Evolutionary conservation across 331 rosid genomes (phyloP), one percentile per base, ranked within the genome.

Genomic region (Acacia pycnantha): DNA sequence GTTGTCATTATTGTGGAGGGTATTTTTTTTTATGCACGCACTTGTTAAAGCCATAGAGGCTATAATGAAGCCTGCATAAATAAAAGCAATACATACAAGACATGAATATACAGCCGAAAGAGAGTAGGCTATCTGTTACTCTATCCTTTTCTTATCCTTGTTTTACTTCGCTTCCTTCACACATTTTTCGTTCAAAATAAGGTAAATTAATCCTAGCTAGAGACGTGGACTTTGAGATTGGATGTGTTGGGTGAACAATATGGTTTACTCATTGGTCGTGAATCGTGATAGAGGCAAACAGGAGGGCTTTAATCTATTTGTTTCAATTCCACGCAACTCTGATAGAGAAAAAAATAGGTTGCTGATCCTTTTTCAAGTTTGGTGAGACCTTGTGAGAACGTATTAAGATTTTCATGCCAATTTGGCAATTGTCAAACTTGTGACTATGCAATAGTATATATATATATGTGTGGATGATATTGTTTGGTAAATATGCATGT

Each of bases 171-270:
- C 14, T 44, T 18, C 9, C 43, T 40, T 14, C 24, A 22, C 73
- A 14, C 43, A 13, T 27, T 35, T 82, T 82, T 80, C 46, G 31
- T 77, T 70, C 56, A 33, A 21, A 65, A 84, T n/a, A 77, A 69
- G 43, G 69, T 56, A 37, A 62, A 50, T 15, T 27, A 19, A 15
- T 76, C 41, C 19, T 6, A 13, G 6, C 41, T 5, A 19, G 73
- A 53, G 79, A 50, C 77, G 48, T 59, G 77, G 68, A 76, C 50
- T 47, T 65, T 78, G 59, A 43, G 85, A 78, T 88, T 78, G 71
- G 88, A 83, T 83, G 62, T 83, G 85, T 82, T 86, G 79, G 88
- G 78, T 86, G 89, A 79, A 79, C 91, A 43, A 86, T 82, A 79
- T 58, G 54, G 83, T 73, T 68, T 83, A 83, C 82, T 77, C 81